These are phyloP conservation scores for Tetradesmus lagerheimii DNA, from an alignment of 139 green algal species.

Conservation along the genomic window DNA sequence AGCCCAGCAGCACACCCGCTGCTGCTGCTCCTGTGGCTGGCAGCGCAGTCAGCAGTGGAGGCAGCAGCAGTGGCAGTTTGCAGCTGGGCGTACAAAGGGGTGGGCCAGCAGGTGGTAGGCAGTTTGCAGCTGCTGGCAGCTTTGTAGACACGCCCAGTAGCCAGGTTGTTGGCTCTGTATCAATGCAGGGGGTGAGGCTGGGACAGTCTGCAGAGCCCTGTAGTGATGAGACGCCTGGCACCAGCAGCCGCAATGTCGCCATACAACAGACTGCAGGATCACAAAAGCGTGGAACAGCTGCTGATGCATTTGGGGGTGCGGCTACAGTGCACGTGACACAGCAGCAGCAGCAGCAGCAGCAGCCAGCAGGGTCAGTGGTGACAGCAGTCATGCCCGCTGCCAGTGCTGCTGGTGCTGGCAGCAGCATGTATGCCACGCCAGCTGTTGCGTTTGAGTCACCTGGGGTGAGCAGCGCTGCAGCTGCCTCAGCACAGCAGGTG, in stretches of 20 bases:
- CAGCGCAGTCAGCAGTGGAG: not conserved
- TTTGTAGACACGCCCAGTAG: not conserved
- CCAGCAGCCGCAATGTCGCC: not conserved
- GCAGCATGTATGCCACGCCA: conserved; percentile 26
- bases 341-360: not conserved
- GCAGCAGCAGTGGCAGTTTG: not conserved
- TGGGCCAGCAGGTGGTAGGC: not conserved
- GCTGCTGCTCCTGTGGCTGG: not conserved
- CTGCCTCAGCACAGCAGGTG: conserved; percentile 8
- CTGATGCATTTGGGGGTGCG: not conserved
- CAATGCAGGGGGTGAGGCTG: not conserved
- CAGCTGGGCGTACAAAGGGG: not conserved
- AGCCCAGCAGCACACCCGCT: not conserved
- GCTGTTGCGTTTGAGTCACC: not conserved
- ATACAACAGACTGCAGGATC: not conserved
- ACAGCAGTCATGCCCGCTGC: not conserved
- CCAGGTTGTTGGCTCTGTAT: not conserved
- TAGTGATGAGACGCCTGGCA: not conserved
- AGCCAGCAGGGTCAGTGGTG: not conserved
- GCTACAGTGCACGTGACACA: not conserved
- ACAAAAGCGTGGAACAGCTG: not conserved
- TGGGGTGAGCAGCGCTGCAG: not conserved
- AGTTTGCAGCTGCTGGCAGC: not conserved
- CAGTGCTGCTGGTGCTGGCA: conserved; percentile 3
- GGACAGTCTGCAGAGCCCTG: not conserved